Percentiles rank a stretch among this genome's conserved stretches.
Conservation (phyloP, 129 eudicot genomes). For the Ambrosia artemisiifolia region DNA sequence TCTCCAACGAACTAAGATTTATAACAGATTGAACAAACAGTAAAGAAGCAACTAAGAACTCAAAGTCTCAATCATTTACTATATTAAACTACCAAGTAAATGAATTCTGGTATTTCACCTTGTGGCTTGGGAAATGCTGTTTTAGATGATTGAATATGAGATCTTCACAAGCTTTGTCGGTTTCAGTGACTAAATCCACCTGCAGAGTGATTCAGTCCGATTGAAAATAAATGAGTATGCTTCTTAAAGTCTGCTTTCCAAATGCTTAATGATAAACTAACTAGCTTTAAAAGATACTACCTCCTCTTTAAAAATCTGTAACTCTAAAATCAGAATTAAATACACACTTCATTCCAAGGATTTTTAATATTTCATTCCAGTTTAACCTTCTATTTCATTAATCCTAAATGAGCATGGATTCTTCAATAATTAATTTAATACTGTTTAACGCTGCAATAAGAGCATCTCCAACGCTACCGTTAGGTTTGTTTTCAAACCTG, state of each 20-base stretch:
- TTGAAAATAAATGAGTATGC: neutral
- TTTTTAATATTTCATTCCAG: neutral
- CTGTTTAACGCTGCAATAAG: neutral
- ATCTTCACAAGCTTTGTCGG: conserved; percentile 97
- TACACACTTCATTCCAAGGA: too few species aligned
- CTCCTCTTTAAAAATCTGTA: neutral
- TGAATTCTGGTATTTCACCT: conserved; percentile 42
- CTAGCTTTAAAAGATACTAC: neutral
- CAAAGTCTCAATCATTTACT: neutral
- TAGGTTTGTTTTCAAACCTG: too few species aligned
- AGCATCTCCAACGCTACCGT: too few species aligned
- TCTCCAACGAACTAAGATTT: conserved; percentile 81
- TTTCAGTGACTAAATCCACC: conserved; percentile 99
- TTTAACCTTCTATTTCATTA: neutral
- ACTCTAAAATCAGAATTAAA: too few species aligned
- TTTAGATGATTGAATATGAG: conserved; percentile 78
- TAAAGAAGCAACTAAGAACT: conserved; percentile 14
- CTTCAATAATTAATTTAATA: neutral
- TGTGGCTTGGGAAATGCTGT: conserved; percentile 63
- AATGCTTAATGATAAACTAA: neutral
- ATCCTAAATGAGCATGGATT: neutral
- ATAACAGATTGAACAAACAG: neutral
- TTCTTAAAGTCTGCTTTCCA: neutral
- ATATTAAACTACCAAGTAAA: neutral
- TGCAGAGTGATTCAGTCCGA: conserved; percentile 31